phyloP scores from a whole-genome alignment of 306 rosid genomes.

The Trifolium repens region DNA sequence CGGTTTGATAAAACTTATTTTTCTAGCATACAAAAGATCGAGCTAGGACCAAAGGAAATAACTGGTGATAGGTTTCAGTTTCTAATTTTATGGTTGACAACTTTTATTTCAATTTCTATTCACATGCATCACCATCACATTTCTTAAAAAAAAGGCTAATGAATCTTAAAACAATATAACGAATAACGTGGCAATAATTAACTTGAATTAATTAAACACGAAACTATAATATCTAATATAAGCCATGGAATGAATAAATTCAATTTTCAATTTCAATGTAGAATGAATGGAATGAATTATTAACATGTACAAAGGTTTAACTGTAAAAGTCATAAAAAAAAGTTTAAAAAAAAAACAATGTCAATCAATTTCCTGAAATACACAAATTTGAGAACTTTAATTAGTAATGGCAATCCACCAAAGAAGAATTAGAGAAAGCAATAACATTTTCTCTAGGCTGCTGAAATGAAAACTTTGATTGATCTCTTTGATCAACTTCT shows the following conservation, averaged over 20 bases:
- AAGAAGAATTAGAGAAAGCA: slow-evolving; percentile 71
- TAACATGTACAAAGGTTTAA: slow-evolving; percentile 37
- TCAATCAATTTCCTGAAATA: slow-evolving; percentile 16
- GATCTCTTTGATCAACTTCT: slow-evolving; percentile 54
- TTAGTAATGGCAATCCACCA: slow-evolving; percentile 85
- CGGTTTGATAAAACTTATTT: slow-evolving; percentile 40
- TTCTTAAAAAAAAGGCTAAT: background rate
- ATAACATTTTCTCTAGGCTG: slow-evolving; percentile 54
- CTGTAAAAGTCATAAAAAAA: slow-evolving; percentile 2
- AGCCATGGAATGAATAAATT: slow-evolving; percentile 26
- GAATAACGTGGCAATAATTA: slow-evolving; percentile 9
- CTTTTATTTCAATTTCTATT: background rate
- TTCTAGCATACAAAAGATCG: slow-evolving; percentile 48
- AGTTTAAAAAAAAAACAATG: background rate
- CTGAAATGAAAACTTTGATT: slow-evolving; percentile 57
- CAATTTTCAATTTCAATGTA: slow-evolving; percentile 30
- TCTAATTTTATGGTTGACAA: slow-evolving; percentile 39
- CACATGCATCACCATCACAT: slow-evolving; percentile 17
- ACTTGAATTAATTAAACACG: background rate
- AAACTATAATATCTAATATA: background rate
- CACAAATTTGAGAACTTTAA: slow-evolving; percentile 13
- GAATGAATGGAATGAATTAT: slow-evolving; percentile 52
- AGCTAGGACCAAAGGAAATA: slow-evolving; percentile 35
- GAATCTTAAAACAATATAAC: background rate
- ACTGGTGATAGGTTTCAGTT: slow-evolving; percentile 47